Base-by-base conservation (phyloP, 106 monocot genomes). In the Apostasia shenzhenica region DNA sequence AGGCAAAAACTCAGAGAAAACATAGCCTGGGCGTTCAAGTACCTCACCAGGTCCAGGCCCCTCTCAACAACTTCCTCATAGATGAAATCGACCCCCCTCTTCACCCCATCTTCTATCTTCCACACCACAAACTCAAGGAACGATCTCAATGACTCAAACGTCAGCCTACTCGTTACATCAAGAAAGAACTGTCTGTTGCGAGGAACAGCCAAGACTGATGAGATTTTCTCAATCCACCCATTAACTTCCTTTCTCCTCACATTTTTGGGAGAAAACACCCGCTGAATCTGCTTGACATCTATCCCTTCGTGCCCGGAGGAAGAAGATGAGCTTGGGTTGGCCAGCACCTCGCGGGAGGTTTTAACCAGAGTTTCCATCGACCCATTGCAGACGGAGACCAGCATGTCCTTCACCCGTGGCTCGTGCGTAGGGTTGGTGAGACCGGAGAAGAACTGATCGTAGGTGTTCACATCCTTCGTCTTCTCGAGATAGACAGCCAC, bases 401-500 rank as follows among this genome's bases (percentile, higher is more conserved):
- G 55, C 4, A 89, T 61, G 48, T 91, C 88, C 82, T 89, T 91
- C 77, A 86, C 69, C 76, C 86, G 84, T 2, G 75, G 53, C 47
- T 86, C 86, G 61, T 95, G 84, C 59, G 76, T 88, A 1, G 88
- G 80, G 62, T 95, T 86, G 11, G 91, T 84, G 43, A 95, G 75
- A 6, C 84, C 88, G 12, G 83, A 59, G 59, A 95, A 86, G 14
- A 95, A 54, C 49, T 89, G 79, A n/a, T 91, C 82, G 8, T 82
- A 88, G 1, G 85, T 73, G 66, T 91, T 95, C 53, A 88, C 57
- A 14, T 83, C 78, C 67, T 82, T 83, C 1, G 82, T 91, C 74
- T 88, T 95, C 54, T 95, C 88, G 41, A 95, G 81, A 61, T 84
- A 95, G 11, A 86, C 86, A 39, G 77, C 38, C 10, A 95, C 91